Conservation (phyloP, 495 filamentous ascomycete species). For the Podospora comata region DNA sequence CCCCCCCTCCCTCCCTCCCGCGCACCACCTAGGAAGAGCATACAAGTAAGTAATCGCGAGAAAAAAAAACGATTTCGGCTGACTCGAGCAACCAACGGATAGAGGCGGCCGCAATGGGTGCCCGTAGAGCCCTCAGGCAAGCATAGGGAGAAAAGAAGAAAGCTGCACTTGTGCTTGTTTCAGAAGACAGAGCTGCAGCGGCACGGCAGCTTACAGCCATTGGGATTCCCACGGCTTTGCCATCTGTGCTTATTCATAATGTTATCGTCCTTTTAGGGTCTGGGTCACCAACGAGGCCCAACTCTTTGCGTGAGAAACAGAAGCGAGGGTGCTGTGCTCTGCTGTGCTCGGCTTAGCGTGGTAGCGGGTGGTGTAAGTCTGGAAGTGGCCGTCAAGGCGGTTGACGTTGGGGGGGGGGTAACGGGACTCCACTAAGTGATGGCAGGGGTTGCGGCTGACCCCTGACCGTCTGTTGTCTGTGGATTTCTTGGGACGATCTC, state of each 20-base stretch:
- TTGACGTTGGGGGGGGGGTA: not conserved
- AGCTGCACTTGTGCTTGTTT: slow-evolving; percentile 10
- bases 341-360: slow-evolving; percentile 9
- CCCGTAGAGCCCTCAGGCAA: not conserved
- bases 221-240: not conserved
- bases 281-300: slow-evolving; percentile 7
- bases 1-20: too few species aligned
- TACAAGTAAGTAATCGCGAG: not conserved
- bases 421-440: not conserved
- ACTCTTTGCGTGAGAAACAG: slow-evolving; percentile 8
- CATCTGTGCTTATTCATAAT: not conserved
- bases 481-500: not conserved
- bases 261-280: not conserved
- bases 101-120: not conserved
- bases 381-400: not conserved
- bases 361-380: slow-evolving; percentile 4
- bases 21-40: not conserved
- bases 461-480: slow-evolving; percentile 10
- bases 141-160: slow-evolving; percentile 5
- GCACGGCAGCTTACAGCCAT: slow-evolving; percentile 4
- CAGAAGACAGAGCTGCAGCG: slow-evolving; percentile 9
- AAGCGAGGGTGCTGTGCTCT: slow-evolving; percentile 11
- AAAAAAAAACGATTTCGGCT: not conserved
- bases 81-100: not conserved
- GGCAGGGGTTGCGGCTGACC: slow-evolving; percentile 9